A percentile compares a stretch with the other conserved stretches of the same genome.
Conservation (phyloP, 768 basidiomycete species). For the Podaxis pistillaris region DNA sequence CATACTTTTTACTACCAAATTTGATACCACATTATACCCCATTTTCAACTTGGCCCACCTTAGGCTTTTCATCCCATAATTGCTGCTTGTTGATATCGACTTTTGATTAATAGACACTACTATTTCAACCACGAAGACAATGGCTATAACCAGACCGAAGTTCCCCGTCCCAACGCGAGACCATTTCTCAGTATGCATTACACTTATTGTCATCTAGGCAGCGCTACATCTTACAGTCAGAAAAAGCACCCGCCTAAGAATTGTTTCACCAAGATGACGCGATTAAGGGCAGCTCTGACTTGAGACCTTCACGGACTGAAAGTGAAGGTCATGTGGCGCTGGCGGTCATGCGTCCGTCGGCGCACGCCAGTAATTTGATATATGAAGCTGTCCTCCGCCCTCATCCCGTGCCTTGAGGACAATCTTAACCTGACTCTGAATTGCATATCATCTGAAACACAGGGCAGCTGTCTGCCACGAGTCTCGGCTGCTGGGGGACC, state of each 20-base stretch:
- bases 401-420: neutral
- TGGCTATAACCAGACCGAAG: neutral
- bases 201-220: neutral
- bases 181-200: neutral
- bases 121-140: neutral
- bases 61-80: neutral
- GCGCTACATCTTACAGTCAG: neutral
- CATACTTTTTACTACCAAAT: neutral
- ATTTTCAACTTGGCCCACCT: neutral
- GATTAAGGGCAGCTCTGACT: neutral
- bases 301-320: neutral
- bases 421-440: neutral
- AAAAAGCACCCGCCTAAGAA: neutral
- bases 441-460: slow-evolving; percentile 5
- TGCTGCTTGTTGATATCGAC: neutral
- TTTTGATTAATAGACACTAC: neutral
- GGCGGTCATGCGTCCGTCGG: too few relatives aligned
- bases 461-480: neutral
- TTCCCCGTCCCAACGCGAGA: neutral
- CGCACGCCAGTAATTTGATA: neutral
- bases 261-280: neutral
- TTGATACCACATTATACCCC: neutral
- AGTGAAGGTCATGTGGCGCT: too few relatives aligned
- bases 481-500: neutral
- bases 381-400: neutral